Evolutionary conservation across 2,329 filamentous ascomycete genomes (phyloP), one percentile per base, ranked within the genome.

Genomic region (Pseudopyrenochaeta lycopersici): DNA sequence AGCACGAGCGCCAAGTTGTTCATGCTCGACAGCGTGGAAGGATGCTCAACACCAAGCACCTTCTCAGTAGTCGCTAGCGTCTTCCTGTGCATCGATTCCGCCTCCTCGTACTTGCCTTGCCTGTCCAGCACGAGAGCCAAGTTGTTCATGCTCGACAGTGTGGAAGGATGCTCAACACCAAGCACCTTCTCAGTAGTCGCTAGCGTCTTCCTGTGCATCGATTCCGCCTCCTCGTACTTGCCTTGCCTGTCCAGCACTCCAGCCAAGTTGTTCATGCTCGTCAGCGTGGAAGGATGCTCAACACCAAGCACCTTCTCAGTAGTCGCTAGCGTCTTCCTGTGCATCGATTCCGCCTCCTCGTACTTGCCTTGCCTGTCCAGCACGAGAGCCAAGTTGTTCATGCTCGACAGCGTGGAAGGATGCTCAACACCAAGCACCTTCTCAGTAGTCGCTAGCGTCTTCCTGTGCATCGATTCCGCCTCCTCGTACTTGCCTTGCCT

Each of bases 41-140:
- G 46, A 36, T 53, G 50, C 50, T 54, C n/a, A 39, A 31, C 12
- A n/a, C 44, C 51, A 14, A 53, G 40, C 38, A 52, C 49, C 21
- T 48, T 51, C 56, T 56, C 36, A 15, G 31, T 18, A 12, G 23
- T 29, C 35, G 33, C 46, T 14, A 54, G 20, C 33, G 46, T 55
- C 36, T 55, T 2, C 14, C 35, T 20, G 30, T 49, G 23, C 15
- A 55, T 49, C 12, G 18, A 15, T 23, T 58, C 52, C 29, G 48
- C 55, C 32, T 58, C 44, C 12, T 46, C 30, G 23, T 56, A 52
- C 31, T 67, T 62, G 6, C 55, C 60, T 30, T 29, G 20, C 15
- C 32, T 43, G 32, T 52, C 42, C 14, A 45, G 30, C 17, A 33
- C 42, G 9, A 33, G 6, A 18, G 45, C 56, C 29, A 58, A 15